Base-by-base conservation (phyloP, 2,329 filamentous ascomycete species). In the Elsinoe arachidis region DNA sequence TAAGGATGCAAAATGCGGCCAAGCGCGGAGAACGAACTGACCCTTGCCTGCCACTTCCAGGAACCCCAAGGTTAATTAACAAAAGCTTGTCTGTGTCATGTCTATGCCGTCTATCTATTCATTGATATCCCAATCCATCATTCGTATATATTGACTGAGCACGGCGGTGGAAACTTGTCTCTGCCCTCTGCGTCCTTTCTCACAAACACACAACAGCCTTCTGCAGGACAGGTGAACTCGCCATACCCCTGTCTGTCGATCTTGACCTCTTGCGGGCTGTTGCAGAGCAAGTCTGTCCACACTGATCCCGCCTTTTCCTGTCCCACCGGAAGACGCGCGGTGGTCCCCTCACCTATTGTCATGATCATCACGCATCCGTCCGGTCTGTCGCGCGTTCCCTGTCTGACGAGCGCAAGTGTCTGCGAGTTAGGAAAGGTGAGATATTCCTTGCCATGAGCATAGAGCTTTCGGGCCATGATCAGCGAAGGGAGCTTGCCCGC, bases 181-280 rank as follows among this genome's bases (percentile, higher is more conserved):
- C 78, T 74, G 0, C 78, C 80, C 41, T 78, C 71, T 1, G 80
- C 81, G 59, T 74, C 73, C 44, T 73, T 74, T 60, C 80, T 78
- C 0, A 84, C 82, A 79, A 81, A 88, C 2, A 87, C 78, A 49
- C 79, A 77, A 1, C 85, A 77, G 63, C 80, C 82, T 37, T 76
- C 73, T 5, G 73, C 74, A 10, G 70, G 70, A 38, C 80, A 81
- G 0, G 74, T 74, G 62, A 88, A 88, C 12, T 72, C 59, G 0
- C 80, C 85, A 64, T 74, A 84, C 0, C 85, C 85, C 33, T 79
- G 73, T 1, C 73, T 68, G 61, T 82, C 82, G 62, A 88, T 84
- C 14, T 71, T 68, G 0, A 87, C 78, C 60, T 80, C 74, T 0
- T 14, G 76, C 76, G 34, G 76, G 80, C 80, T 46, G 83, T 73